Evolutionary conservation across 345 rosid species (phyloP), one percentile per base, ranked within the genome.

Genomic region (Reutealis trisperma): DNA sequence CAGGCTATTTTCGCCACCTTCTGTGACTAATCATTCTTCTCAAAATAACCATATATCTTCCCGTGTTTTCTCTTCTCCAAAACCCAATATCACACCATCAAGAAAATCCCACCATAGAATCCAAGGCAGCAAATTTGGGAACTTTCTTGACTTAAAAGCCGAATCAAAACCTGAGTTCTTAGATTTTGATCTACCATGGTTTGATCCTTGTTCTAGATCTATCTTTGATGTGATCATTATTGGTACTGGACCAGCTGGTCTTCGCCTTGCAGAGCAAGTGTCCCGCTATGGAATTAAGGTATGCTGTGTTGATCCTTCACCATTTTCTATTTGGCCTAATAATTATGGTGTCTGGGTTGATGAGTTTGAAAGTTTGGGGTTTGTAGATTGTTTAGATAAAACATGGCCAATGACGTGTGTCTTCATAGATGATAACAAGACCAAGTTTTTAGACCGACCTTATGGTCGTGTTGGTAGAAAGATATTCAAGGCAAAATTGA

Each of bases 341-440:
- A 91, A 89, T 75, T 91, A 89, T 70, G 95, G 95, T 55, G 88
- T 82, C 11, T 91, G 95, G 95, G 93, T 91, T 25, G 95, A 91
- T 75, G 95, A 91, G 86, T 83, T 91, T 76, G 88, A 89, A 78
- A 68, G 67, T 62, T 69, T 91, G 76, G 91, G 85, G 55, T 86
- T 91, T 27, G 79, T 10, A 15, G 91, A 88, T 67, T 89, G 89
- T 77, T 63, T 89, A 75, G 90, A 91, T 77, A 84, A 81, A 72
- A 86, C 79, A n/a, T 89, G 95, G 95, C 81, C 87, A 2, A 78
- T 88, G 86, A 67, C 89, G 73, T 66, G 81, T 75, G 90, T 91
- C 58, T 63, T 74, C 73, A 65, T 88, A 1, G 77, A 88, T 69
- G 91, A 89, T 64, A 47, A 52, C 58, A 87, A 68, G 67, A 84